phyloP scores from a whole-genome alignment of 768 basidiomycete species.

The Mycena belliarum region DNA sequence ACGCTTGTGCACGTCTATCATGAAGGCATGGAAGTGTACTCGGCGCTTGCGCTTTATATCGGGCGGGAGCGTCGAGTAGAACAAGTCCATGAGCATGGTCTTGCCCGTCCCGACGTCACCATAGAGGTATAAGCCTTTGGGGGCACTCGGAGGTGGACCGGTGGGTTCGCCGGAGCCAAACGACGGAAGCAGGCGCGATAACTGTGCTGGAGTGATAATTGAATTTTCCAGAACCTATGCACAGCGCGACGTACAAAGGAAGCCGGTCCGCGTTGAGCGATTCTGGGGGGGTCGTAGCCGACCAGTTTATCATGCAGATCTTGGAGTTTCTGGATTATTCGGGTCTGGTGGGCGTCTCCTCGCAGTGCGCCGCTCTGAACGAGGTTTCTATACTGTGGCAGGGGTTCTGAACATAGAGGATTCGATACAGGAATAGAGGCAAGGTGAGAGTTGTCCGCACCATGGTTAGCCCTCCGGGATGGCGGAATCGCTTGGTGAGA shows the following conservation, averaged over 20 bases:
- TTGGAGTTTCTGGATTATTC: constrained; percentile 83
- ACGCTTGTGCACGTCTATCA: constrained; percentile 97
- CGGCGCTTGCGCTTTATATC: constrained; percentile 73
- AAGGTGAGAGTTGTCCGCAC: background rate
- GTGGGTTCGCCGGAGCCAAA: constrained; percentile 33
- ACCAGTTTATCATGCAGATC: constrained; percentile 71
- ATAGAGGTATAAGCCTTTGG: constrained; percentile 91
- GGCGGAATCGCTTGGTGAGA: background rate
- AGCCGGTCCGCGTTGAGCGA: constrained; percentile 44
- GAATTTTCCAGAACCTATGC: constrained; percentile 7
- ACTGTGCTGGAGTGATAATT: constrained; percentile 32
- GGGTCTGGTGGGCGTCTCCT: constrained; percentile 81
- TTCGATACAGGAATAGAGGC: background rate
- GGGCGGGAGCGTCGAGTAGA: constrained; percentile 79
- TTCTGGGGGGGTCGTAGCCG: constrained; percentile 67
- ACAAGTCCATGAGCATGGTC: constrained; percentile 99
- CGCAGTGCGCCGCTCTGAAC: constrained; percentile 53
- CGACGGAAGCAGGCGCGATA: constrained; percentile 40
- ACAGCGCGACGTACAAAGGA: constrained; percentile 38
- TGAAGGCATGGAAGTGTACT: constrained; percentile 98
- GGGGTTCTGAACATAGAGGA: constrained; percentile 27
- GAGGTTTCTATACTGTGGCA: constrained; percentile 49
- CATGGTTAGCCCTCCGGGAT: background rate
- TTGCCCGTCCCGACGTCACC: constrained; percentile 98
- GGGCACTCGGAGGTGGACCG: constrained; percentile 53